Evolutionary conservation across 164 flowering plant genomes (phyloP).

Genomic region (Magnolia kwangsiensis): DNA sequence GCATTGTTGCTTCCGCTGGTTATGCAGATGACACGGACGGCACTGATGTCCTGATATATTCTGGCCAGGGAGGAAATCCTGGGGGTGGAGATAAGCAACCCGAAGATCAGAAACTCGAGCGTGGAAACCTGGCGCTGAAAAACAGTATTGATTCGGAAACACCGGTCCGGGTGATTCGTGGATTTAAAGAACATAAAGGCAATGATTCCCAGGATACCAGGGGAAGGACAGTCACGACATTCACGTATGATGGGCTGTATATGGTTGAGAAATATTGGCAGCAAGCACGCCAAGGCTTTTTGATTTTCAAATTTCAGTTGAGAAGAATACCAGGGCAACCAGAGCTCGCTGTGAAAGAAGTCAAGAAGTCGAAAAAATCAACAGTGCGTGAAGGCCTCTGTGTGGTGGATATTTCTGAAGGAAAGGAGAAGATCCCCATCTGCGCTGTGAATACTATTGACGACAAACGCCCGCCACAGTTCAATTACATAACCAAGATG

Average conservation of each 20-base stretch:
- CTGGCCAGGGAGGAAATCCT: slow-evolving; percentile 77
- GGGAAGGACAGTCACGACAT: slow-evolving; percentile 32
- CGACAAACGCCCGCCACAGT: slow-evolving; percentile 53
- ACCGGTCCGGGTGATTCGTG: slow-evolving; percentile 80
- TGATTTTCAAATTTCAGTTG: slow-evolving; percentile 58
- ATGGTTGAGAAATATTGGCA: slow-evolving; percentile 50
- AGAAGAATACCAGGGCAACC: slow-evolving; percentile 78
- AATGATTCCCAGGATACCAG: slow-evolving; percentile 30
- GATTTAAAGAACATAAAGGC: slow-evolving; percentile 37
- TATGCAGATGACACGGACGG: slow-evolving; percentile 52
- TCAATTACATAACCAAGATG: slow-evolving; percentile 51
- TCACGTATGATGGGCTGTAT: slow-evolving; percentile 76
- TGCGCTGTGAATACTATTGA: slow-evolving; percentile 67
- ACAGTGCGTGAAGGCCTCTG: slow-evolving; percentile 51
- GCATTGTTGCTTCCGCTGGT: slow-evolving; percentile 76
- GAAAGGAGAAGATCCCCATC: slow-evolving; percentile 58
- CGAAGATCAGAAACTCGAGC: slow-evolving; percentile 71
- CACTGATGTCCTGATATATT: slow-evolving; percentile 51
- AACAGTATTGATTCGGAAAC: slow-evolving; percentile 41
- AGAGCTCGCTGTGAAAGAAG: slow-evolving; percentile 55
- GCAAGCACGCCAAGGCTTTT: slow-evolving; percentile 52
- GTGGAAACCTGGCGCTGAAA: slow-evolving; percentile 73
- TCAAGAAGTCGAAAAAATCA: slow-evolving; percentile 43
- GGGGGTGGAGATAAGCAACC: slow-evolving; percentile 33
- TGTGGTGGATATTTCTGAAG: slow-evolving; percentile 53